A percentile compares a stretch with the other conserved stretches of the same genome.
Conservation (phyloP, 2,329 filamentous ascomycete species). For the Fusarium mangiferae region DNA sequence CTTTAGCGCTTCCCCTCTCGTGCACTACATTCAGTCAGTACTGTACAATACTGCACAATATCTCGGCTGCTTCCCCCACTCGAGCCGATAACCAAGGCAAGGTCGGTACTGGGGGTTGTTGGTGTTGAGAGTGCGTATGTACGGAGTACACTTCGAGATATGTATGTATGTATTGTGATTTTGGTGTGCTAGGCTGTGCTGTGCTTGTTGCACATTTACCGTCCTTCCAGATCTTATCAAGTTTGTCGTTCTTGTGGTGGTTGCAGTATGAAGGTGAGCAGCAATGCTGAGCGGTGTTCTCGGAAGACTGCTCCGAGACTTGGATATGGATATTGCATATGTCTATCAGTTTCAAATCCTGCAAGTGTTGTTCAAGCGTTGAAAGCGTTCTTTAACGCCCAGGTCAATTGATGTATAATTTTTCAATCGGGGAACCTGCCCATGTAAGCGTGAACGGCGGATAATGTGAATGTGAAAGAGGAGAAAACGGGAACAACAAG, state of each 20-base stretch:
- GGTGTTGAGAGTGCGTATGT: background rate
- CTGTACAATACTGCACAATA: constrained; percentile 13
- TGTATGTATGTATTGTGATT: background rate
- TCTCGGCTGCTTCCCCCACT: constrained; percentile 36
- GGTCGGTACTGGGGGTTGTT: background rate
- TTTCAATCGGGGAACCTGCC: background rate
- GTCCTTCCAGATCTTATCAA: background rate
- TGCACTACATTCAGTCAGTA: constrained; percentile 14
- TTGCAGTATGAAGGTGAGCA: constrained; percentile 10
- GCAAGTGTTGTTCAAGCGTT: background rate
- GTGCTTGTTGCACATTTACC: background rate
- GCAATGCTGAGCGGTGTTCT: constrained; percentile 16
- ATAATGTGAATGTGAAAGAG: constrained; percentile 12
- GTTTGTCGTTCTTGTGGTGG: background rate
- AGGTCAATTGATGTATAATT: background rate
- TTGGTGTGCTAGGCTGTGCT: background rate
- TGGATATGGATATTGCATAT: background rate
- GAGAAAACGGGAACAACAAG: constrained; percentile 14
- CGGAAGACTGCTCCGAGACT: constrained; percentile 30
- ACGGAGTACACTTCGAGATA: background rate
- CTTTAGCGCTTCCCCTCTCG: constrained; percentile 39
- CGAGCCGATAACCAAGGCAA: constrained; percentile 4
- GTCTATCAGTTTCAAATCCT: background rate
- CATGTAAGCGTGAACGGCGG: constrained; percentile 3
- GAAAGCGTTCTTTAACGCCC: background rate